These are phyloP conservation scores for Plasmodium adleri DNA, from an alignment of 169 alveolate species.

Conservation along the genomic window DNA sequence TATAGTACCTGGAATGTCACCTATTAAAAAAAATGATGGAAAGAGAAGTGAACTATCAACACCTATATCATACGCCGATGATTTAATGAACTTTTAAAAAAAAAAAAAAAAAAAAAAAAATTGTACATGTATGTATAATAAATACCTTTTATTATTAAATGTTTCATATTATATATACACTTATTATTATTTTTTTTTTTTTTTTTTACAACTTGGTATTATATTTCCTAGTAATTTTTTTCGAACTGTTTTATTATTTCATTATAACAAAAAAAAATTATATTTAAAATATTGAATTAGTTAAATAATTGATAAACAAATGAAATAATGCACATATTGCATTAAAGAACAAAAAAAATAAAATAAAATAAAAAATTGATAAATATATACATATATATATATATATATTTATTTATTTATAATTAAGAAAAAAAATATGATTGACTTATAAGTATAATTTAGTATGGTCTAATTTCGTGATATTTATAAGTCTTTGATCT, in stretches of 20 bases:
- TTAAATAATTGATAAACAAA: too few relatives aligned
- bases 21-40: conserved; percentile 35
- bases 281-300: too few relatives aligned
- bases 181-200: too few relatives aligned
- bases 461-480: conserved; percentile 84
- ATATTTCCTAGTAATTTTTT: too few relatives aligned
- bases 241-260: too few relatives aligned
- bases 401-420: not conserved
- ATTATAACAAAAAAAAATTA: too few relatives aligned
- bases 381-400: not conserved
- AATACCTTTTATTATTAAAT: not conserved
- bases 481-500: conserved; percentile 88
- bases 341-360: too few relatives aligned
- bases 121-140: not conserved
- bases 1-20: conserved; percentile 72
- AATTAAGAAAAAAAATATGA: not conserved
- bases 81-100: conserved; percentile 60
- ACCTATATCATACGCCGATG: conserved; percentile 77
- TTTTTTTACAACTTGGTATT: too few relatives aligned
- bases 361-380: too few relatives aligned
- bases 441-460: not conserved
- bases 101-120: not conserved
- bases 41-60: conserved; percentile 60
- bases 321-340: too few relatives aligned
- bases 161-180: not conserved